These are phyloP conservation scores for Daldinia eschscholtzii DNA, from an alignment of 2,329 filamentous ascomycete genomes.

Conservation along the genomic window DNA sequence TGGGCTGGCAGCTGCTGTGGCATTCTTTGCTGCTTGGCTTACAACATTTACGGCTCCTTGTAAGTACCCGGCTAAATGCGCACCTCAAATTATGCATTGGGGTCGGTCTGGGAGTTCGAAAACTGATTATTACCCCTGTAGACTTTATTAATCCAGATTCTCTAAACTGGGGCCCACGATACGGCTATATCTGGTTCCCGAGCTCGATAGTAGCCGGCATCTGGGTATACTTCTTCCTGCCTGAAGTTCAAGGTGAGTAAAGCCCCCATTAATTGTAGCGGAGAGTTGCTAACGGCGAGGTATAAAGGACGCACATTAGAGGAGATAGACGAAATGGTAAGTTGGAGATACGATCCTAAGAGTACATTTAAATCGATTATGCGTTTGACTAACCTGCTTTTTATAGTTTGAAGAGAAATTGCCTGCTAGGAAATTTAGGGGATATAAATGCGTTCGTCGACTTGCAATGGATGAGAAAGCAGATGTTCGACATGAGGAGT, in stretches of 20 bases:
- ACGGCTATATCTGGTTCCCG: slow-evolving; percentile 65
- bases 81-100: background rate
- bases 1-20: slow-evolving; percentile 61
- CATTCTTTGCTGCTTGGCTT: slow-evolving; percentile 64
- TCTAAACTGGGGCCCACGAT: slow-evolving; percentile 65
- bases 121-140: slow-evolving; percentile 13
- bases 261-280: background rate
- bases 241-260: slow-evolving; percentile 59
- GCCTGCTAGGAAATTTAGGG: slow-evolving; percentile 43
- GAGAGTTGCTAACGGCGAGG: slow-evolving; percentile 3
- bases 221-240: slow-evolving; percentile 60
- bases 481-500: slow-evolving; percentile 34
- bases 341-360: background rate
- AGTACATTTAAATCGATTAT: background rate
- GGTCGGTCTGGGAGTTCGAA: background rate
- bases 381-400: background rate
- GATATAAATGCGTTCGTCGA: slow-evolving; percentile 41
- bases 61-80: slow-evolving; percentile 23
- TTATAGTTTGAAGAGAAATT: slow-evolving; percentile 44
- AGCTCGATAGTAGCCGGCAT: slow-evolving; percentile 45
- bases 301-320: slow-evolving; percentile 55
- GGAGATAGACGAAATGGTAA: slow-evolving; percentile 63
- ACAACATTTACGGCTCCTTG: slow-evolving; percentile 66
- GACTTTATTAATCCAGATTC: slow-evolving; percentile 65
- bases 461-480: slow-evolving; percentile 36